These are phyloP conservation scores for Curvularia eragrostidis DNA, from an alignment of 2,329 filamentous ascomycete species.

Conservation along the genomic window DNA sequence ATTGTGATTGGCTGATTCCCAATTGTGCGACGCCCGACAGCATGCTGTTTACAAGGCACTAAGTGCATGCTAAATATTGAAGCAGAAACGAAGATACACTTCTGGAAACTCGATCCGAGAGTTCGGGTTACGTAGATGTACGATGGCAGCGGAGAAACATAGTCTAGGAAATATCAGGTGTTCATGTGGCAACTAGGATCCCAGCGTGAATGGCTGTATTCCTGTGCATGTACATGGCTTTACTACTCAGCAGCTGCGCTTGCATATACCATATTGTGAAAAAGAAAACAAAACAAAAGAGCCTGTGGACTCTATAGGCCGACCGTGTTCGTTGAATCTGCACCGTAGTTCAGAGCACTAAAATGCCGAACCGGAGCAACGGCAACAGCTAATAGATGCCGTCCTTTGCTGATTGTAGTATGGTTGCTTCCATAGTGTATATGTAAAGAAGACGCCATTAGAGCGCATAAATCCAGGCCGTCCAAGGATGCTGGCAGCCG, in stretches of 20 bases:
- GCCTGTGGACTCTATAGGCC: not conserved
- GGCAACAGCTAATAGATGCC: not conserved
- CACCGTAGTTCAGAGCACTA: not conserved
- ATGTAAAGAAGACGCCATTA: not conserved
- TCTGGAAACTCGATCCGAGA: not conserved
- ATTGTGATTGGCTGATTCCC: slow-evolving; percentile 7
- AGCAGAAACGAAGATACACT: not conserved
- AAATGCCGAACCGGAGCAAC: not conserved
- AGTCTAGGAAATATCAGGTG: not conserved
- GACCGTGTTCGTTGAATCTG: not conserved
- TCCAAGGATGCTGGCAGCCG: not conserved
- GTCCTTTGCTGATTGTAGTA: not conserved
- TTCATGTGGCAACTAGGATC: not conserved
- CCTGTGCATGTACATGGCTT: not conserved
- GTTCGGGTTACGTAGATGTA: too few species aligned
- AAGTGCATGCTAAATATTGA: not conserved
- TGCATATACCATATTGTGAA: too few species aligned
- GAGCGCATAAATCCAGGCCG: not conserved
- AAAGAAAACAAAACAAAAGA: not conserved
- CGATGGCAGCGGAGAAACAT: not conserved
- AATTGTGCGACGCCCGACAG: slow-evolving; percentile 3
- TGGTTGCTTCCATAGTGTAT: not conserved
- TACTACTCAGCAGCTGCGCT: not conserved
- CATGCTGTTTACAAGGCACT: not conserved
- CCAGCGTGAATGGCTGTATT: not conserved